phyloP scores from a whole-genome alignment of 1,139 yeast species.

The Yamadazyma blattariae region DNA sequence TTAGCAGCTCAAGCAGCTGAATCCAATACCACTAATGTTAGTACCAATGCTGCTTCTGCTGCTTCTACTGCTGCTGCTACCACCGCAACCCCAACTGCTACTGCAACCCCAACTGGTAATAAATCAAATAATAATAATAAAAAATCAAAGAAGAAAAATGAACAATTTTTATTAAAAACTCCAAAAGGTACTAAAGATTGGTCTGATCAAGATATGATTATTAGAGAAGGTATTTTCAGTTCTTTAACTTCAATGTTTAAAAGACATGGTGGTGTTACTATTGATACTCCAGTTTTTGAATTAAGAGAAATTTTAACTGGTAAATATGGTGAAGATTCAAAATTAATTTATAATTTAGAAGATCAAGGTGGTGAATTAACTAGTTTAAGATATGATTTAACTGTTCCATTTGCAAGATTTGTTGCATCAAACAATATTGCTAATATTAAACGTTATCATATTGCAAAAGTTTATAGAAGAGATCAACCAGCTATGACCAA shows the following conservation, averaged over 20 bases:
- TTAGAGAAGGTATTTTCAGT: slow-evolving; percentile 81
- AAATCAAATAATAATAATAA: slow-evolving; percentile 10
- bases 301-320: slow-evolving; percentile 93
- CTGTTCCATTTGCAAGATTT: slow-evolving; percentile 96
- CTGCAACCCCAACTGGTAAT: neutral
- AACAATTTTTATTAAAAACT: slow-evolving; percentile 72
- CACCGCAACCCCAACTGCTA: no score
- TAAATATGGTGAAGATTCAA: slow-evolving; percentile 97
- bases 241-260: slow-evolving; percentile 74
- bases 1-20: slow-evolving; percentile 4
- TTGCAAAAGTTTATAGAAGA: slow-evolving; percentile 96
- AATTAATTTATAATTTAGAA: slow-evolving; percentile 88
- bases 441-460: slow-evolving; percentile 88
- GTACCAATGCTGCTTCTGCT: no score
- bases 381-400: slow-evolving; percentile 89
- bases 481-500: slow-evolving; percentile 99
- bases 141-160: slow-evolving; percentile 29
- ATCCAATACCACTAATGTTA: neutral
- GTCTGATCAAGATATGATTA: slow-evolving; percentile 96
- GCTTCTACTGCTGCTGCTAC: no score
- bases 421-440: slow-evolving; percentile 93
- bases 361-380: slow-evolving; percentile 99
- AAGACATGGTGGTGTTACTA: slow-evolving; percentile 96
- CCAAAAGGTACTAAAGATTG: slow-evolving; percentile 98
- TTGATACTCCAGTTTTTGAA: slow-evolving; percentile 97